Conservation (phyloP, 257 asterid genomes). For the Linderniella brevidens region DNA sequence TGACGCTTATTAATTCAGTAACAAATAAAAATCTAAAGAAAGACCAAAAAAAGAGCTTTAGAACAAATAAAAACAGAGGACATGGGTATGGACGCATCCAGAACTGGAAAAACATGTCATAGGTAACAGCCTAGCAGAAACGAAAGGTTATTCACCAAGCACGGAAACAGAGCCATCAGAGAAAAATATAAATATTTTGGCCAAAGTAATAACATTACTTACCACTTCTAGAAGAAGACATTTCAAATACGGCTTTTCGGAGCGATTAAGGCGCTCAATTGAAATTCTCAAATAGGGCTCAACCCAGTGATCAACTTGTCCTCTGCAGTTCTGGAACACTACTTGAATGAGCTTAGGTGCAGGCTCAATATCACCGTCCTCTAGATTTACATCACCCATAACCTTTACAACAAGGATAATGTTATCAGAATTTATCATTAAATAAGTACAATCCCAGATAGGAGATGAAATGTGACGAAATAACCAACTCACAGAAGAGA, state of each 20-base stretch:
- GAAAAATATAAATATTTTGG: too few species aligned
- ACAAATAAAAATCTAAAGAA: too few species aligned
- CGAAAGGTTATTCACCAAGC: too few species aligned
- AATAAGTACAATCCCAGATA: slow-evolving; percentile 1
- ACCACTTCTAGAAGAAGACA: slow-evolving; percentile 94
- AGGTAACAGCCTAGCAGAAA: too few species aligned
- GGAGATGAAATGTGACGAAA: slow-evolving; percentile 3
- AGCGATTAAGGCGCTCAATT: slow-evolving; percentile 68
- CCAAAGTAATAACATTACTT: slow-evolving; percentile 8
- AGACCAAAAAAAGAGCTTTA: too few species aligned
- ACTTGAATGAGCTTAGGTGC: slow-evolving; percentile 98
- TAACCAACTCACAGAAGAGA: slow-evolving; percentile 59
- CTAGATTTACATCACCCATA: slow-evolving; percentile 76
- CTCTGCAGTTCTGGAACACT: slow-evolving; percentile 79
- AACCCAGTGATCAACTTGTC: slow-evolving; percentile 94
- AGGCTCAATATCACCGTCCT: slow-evolving; percentile 91
- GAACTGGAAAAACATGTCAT: too few species aligned
- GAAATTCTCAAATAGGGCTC: slow-evolving; percentile 75
- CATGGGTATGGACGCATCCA: too few species aligned
- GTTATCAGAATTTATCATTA: too few species aligned
- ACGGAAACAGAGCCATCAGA: too few species aligned
- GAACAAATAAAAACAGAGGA: too few species aligned
- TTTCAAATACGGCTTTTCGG: slow-evolving; percentile 60
- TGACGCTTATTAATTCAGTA: too few species aligned
- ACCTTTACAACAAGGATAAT: slow-evolving; percentile 33